Base-by-base conservation (phyloP, 148 eudicot genomes). In the Arbutus unedo region DNA sequence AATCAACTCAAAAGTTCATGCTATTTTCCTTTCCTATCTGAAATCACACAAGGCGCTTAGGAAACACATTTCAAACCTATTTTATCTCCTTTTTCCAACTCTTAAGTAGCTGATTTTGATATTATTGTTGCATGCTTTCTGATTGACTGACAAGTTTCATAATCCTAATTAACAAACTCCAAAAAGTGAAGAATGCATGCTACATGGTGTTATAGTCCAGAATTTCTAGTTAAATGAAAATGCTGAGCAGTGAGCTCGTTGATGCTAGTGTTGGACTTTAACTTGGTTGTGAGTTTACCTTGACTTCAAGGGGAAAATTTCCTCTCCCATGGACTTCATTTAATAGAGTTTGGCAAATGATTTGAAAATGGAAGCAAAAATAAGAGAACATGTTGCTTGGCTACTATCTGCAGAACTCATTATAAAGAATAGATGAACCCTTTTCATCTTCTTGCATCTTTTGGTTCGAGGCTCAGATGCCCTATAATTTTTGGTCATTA, bases 401-500 rank as follows among this genome's bases (percentile, higher is more conserved):
- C 19, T 66, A 25, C 8, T 5, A 66, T 11, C 1, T 66, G 71
- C 44, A 2, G 8, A 75, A 75, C 78, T 50, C 43, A 41, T 6
- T 44, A 23, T 50, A 13, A 48, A 48, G 57, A 78, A 41, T 44
- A 23, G 8, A 50, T 13, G 47, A 78, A 19, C 31, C 53, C 70
- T 44, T 8, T 59, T 56, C 13, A 78, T 78, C 70, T 78, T 59
- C 1, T 18, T 44, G 16, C 81, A 57, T 78, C 31, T 43, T 31
- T 41, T 76, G 14, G 49, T 54, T 66, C 9, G 50, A 49, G 44
- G 60, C 68, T 3, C 13, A 25, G 75, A 13, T 62, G 45, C 13
- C 76, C 41, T 68, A 15, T 19, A 43, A 16, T 68, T 82, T 79
- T 78, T 54, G 41, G 74, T 43, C 49, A 64, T 55, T 50, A 16